Evolutionary conservation across 2,329 filamentous ascomycete genomes (phyloP), one percentile per base, ranked within the genome.

Genomic region (Aspergillus carbonarius): DNA sequence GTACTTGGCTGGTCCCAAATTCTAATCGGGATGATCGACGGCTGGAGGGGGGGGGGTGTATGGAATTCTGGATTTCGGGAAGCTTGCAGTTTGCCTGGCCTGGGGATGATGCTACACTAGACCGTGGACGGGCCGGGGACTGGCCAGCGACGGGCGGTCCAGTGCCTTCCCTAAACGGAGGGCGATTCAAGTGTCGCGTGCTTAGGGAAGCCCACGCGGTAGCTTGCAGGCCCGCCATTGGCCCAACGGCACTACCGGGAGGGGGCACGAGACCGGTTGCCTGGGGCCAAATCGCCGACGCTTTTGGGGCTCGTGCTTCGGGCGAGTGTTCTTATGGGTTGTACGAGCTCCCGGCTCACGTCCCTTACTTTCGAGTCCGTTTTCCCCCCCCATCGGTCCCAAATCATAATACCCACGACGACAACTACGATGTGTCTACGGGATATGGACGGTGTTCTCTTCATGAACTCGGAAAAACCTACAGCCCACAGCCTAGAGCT

Each of bases 111-210:
- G 39, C 17, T 42, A 46, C 42, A 42, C 17, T 42, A 42, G 18
- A 42, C 39, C 39, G 39, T 42, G 39, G 39, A 42, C 9, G 39
- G 39, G 10, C 10, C 39, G 18, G 39, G 18, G 39, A 42, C 39
- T 42, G 39, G 39, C 39, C 39, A 42, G 30, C 30, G 30, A 9
- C 30, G 30, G 9, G 30, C 30, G 3, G 30, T 10, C 30, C 30
- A 32, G 30, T 32, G 7, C 30, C 30, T 32, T 15, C 39, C 39
- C 39, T 18, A 42, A 42, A 10, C 39, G 57, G 53, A 44, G 25
- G 47, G 20, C 62, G 47, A 34, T 42, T 42, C 42, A 55, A 64
- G 70, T 74, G 72, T 74, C 72, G 72, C 72, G 72, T 74, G 72
- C 72, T 73, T 70, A 58, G 17, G 54, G 27, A 51, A 57, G 67